These are phyloP conservation scores for Rostrohypoxylon terebratum DNA, from an alignment of 495 filamentous ascomycete species.

Conservation along the genomic window DNA sequence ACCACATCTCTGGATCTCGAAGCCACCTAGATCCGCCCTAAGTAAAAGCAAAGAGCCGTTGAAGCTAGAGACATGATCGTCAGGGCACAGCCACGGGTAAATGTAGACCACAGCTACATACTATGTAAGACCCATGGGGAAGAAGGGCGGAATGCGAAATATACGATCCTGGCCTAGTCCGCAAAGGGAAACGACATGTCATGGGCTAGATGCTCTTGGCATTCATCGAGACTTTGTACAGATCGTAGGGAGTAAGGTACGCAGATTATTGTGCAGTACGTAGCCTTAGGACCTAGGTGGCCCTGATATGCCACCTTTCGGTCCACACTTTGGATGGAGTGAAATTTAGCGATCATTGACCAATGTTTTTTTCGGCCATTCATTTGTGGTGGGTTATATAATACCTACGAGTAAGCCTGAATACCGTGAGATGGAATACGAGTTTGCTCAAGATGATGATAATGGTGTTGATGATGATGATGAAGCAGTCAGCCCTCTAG, in stretches of 20 bases:
- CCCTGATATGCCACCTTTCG: constrained; percentile 30
- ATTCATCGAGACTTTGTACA: constrained; percentile 4
- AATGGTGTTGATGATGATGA: constrained; percentile 10
- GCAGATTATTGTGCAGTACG: constrained; percentile 1
- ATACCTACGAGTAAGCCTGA: constrained; percentile 11
- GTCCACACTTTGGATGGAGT: constrained; percentile 10
- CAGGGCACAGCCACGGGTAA: constrained; percentile 33
- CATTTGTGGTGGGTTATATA: constrained; percentile 6
- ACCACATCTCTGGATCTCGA: constrained; percentile 18
- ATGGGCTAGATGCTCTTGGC: constrained; percentile 38
- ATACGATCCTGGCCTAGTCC: constrained; percentile 33
- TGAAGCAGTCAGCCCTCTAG: background rate
- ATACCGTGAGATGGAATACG: constrained; percentile 19
- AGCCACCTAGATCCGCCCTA: constrained; percentile 16
- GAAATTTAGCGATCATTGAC: constrained; percentile 20
- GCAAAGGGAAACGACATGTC: constrained; percentile 36
- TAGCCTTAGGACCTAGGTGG: constrained; percentile 12
- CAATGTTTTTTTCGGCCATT: background rate
- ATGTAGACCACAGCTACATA: constrained; percentile 17
- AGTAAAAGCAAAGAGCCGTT: constrained; percentile 16
- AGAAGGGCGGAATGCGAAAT: constrained; percentile 26
- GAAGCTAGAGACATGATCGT: constrained; percentile 26
- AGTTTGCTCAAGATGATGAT: constrained; percentile 1
- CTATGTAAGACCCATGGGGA: constrained; percentile 31
- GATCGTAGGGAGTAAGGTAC: constrained; percentile 12